Percentiles rank a stretch among this genome's conserved stretches.
Evolutionary conservation across 1,284 basidiomycete genomes (phyloP).

Genomic region (Trichosporon asahii): DNA sequence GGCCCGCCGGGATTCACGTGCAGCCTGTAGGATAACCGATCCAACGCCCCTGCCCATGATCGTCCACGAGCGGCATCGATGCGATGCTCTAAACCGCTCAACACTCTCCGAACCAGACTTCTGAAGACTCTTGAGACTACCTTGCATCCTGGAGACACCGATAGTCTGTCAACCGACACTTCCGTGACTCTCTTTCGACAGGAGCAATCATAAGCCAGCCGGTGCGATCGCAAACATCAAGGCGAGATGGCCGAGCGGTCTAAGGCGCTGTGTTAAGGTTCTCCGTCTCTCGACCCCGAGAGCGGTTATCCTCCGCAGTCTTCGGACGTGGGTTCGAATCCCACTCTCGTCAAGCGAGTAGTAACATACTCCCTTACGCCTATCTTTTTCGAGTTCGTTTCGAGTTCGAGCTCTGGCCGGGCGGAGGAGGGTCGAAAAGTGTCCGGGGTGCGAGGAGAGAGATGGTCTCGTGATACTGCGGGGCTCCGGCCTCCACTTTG

Average conservation of each 20-base stretch:
- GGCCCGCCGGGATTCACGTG: no score
- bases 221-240: not conserved
- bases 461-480: not conserved
- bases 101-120: no score
- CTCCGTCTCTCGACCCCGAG: not conserved
- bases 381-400: not conserved
- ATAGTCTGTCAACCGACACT: no score
- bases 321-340: slow-evolving; percentile 51
- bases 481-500: not conserved
- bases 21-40: no score
- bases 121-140: no score
- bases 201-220: not conserved
- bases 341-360: slow-evolving; percentile 31
- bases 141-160: no score
- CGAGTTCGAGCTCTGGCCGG: not conserved
- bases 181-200: no score
- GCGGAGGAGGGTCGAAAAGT: not conserved
- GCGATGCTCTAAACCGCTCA: no score
- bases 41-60: no score
- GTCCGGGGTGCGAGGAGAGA: not conserved
- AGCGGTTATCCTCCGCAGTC: slow-evolving; percentile 27
- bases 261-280: slow-evolving; percentile 26
- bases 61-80: no score
- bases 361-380: slow-evolving; percentile 11
- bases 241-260: slow-evolving; percentile 23